Percentiles rank a stretch among this genome's conserved stretches.
Evolutionary conservation across 441 rosid genomes (phyloP).

Genomic region (Populus tomentosa): DNA sequence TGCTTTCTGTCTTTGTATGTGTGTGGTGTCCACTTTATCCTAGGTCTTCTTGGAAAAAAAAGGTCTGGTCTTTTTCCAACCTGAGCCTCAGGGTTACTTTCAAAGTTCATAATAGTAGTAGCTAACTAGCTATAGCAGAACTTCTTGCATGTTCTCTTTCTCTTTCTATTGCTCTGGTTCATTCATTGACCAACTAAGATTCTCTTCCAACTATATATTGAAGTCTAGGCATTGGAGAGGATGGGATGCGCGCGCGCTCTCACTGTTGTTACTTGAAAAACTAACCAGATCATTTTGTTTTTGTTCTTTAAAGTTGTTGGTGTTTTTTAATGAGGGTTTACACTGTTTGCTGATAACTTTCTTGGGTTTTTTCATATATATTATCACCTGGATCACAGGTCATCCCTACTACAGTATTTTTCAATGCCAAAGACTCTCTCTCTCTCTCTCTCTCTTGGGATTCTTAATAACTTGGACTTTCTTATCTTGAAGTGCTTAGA

Average conservation of each 20-base stretch:
- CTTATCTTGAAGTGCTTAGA: background rate
- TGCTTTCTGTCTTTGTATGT: conserved; percentile 13
- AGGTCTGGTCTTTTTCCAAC: conserved; percentile 37
- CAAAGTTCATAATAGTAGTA: background rate
- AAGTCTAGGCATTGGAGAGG: background rate
- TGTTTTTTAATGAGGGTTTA: background rate
- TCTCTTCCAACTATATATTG: conserved; percentile 4
- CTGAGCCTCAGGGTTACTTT: conserved; percentile 14
- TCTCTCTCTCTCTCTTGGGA: background rate
- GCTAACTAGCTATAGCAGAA: background rate
- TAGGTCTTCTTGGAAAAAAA: conserved; percentile 40
- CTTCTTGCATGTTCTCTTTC: background rate
- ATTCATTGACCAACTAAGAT: background rate
- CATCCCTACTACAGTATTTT: background rate
- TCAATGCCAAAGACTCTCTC: background rate
- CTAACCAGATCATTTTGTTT: background rate
- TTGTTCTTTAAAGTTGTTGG: background rate
- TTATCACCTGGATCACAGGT: background rate
- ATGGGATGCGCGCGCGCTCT: background rate
- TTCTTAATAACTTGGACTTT: background rate
- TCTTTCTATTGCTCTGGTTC: background rate
- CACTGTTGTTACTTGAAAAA: background rate
- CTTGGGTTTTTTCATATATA: background rate
- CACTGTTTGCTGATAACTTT: background rate
- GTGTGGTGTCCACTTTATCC: background rate